Conservation (phyloP, 2,329 filamentous ascomycete species). For the Exutisphaerella laricina region DNA sequence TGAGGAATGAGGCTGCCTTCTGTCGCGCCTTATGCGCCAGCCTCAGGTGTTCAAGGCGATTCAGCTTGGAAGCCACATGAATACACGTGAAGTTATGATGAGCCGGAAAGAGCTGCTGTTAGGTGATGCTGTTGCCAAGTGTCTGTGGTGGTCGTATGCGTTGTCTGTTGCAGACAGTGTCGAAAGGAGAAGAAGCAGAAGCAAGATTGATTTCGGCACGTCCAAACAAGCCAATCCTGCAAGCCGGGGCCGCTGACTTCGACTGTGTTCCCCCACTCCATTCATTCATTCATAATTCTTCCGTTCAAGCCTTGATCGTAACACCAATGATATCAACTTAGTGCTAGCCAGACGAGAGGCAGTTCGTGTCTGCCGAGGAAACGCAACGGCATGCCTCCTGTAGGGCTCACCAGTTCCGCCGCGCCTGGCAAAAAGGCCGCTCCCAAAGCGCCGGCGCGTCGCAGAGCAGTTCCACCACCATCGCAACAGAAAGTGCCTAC, state of each 20-base stretch:
- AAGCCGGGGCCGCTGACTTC: too few relatives aligned
- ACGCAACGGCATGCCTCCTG: conserved; percentile 23
- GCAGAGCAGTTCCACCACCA: conserved; percentile 31
- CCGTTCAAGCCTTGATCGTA: too few relatives aligned
- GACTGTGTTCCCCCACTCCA: too few relatives aligned
- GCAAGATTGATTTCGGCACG: too few relatives aligned
- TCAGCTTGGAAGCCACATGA: not conserved
- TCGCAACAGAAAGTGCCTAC: conserved; percentile 12
- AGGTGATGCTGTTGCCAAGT: not conserved
- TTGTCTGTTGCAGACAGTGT: not conserved
- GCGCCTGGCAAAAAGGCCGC: conserved; percentile 47
- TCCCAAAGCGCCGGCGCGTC: conserved; percentile 43
- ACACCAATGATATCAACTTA: too few relatives aligned
- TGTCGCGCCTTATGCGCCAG: conserved; percentile 11
- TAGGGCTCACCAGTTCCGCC: conserved; percentile 49
- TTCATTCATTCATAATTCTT: too few relatives aligned
- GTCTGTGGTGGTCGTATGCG: conserved; percentile 5
- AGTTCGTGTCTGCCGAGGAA: conserved; percentile 11
- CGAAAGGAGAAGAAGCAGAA: not conserved
- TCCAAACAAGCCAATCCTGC: too few relatives aligned
- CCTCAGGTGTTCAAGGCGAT: not conserved
- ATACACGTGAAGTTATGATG: too few relatives aligned
- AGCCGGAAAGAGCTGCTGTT: not conserved
- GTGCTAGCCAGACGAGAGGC: conserved; percentile 3
- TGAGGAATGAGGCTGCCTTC: conserved; percentile 14